Evolutionary conservation across 768 basidiomycete species (phyloP), one percentile per base, ranked within the genome.

Genomic region (Russula foetens): DNA sequence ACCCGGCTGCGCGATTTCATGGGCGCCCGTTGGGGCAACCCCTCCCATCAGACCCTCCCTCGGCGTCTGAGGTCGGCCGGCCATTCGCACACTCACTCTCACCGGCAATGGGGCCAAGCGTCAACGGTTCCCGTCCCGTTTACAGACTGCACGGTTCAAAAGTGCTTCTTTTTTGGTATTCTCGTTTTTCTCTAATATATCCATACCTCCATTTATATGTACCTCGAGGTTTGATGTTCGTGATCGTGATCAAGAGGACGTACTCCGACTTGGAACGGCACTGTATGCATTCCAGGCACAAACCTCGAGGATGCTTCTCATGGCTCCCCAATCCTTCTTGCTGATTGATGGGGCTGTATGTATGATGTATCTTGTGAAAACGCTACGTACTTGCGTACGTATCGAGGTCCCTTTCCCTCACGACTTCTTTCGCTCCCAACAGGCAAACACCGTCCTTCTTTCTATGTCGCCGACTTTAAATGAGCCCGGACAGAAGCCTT

Each of bases 271-370:
- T 38, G 0, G 35, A 35, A 39, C 15, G 14, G 35, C 35, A 12
- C 35, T 24, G 12, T 53, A 39, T 55, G 59, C 2, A 60, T 55
- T 54, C 59, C 59, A 60, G 59, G 59, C 46, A 54, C 59, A 28
- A n/a, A 2, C n/a, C 38, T 12, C 46, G 8, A 49, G 47, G n/a
- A 29, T n/a, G 14, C 38, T 45, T 26, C 33, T 46, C 8, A 38
- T 38, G 23, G 29, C 53, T 35, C 44, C 14, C 31, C 8, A 33
- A 55, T 31, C 15, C 17, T 15, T 35, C n/a, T n/a, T 26, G 19
- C 9, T 9, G 50, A 51, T 33, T 14, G 35, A 53, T 35, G 35
- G 4, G n/a, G n/a, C n/a, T n/a, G n/a, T n/a, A n/a, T n/a, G n/a
- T 53, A 39, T 43, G 38, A n/a, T 23, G 4, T 8, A 28, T n/a